phyloP scores from a whole-genome alignment of 768 basidiomycete genomes.

The Rhizopogon sp. region DNA sequence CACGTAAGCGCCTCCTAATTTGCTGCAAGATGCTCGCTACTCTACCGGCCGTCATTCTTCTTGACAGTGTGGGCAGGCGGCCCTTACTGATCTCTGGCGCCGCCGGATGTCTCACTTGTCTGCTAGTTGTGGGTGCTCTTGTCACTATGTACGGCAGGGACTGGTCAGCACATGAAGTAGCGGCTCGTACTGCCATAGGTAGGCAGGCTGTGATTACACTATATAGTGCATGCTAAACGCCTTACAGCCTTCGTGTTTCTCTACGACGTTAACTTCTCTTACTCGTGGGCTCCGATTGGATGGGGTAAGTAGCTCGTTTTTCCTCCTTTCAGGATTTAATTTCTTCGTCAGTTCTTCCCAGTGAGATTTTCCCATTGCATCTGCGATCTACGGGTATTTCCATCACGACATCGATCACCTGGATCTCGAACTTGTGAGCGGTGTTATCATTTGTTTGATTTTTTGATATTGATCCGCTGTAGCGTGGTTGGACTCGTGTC shows the following conservation, averaged over 20 bases:
- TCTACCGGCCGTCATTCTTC: constrained; percentile 29
- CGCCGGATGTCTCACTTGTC: constrained; percentile 25
- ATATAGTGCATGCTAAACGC: constrained; percentile 9
- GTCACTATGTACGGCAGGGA: constrained; percentile 23
- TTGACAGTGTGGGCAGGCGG: constrained; percentile 35
- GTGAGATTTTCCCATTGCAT: constrained; percentile 38
- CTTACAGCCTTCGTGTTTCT: constrained; percentile 33
- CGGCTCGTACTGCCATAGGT: constrained; percentile 25
- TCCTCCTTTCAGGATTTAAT: constrained; percentile 1
- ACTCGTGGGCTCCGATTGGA: constrained; percentile 29
- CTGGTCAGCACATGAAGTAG: constrained; percentile 22
- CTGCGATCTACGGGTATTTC: constrained; percentile 37
- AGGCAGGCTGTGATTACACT: constrained; percentile 15
- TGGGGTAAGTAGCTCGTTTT: constrained; percentile 13
- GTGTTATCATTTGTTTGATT: background rate
- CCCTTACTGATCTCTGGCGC: constrained; percentile 36
- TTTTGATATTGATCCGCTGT: background rate
- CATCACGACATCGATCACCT: constrained; percentile 35
- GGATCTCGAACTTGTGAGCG: constrained; percentile 34
- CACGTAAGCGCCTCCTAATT: too few species aligned
- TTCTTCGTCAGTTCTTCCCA: constrained; percentile 28
- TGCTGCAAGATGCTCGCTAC: constrained; percentile 26
- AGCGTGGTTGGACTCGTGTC: constrained; percentile 25
- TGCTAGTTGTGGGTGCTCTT: constrained; percentile 23
- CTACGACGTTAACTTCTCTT: constrained; percentile 32